A percentile compares a stretch with the other conserved stretches of the same genome.
These are phyloP conservation scores for Fusarium sp. DNA, from an alignment of 2,329 filamentous ascomycete species.

Conservation along the genomic window DNA sequence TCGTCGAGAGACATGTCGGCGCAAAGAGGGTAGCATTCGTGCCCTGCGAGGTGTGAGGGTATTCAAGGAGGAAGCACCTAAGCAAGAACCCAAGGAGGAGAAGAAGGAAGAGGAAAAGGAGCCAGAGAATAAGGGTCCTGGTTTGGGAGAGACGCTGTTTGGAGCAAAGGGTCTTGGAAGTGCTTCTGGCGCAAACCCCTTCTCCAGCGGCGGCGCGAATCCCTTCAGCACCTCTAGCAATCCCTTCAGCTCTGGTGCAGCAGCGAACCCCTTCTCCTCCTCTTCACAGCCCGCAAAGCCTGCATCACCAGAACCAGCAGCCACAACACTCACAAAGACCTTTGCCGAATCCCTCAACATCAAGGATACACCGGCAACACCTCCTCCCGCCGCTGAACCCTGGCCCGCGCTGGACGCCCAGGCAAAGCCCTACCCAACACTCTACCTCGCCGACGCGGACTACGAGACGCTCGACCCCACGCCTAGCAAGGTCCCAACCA, in stretches of 20 bases:
- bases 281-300: conserved; percentile 46
- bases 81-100: conserved; percentile 43
- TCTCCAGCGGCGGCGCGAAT: conserved; percentile 61
- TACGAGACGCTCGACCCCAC: conserved; percentile 81
- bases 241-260: conserved; percentile 43
- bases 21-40: conserved; percentile 82
- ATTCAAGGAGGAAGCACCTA: conserved; percentile 51
- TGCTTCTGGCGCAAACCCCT: conserved; percentile 62
- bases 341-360: conserved; percentile 80
- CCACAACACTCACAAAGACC: conserved; percentile 60
- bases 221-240: conserved; percentile 55
- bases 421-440: conserved; percentile 74
- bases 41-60: conserved; percentile 73
- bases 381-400: conserved; percentile 62
- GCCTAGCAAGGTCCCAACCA: conserved; percentile 58
- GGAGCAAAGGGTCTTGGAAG: conserved; percentile 62
- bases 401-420: conserved; percentile 76
- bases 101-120: conserved; percentile 48
- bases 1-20: conserved; percentile 76
- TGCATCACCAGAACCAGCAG: conserved; percentile 38
- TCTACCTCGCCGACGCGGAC: conserved; percentile 85
- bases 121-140: conserved; percentile 50
- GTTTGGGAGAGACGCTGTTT: conserved; percentile 73
- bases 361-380: conserved; percentile 59
- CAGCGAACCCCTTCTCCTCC: conserved; percentile 44